Evolutionary conservation across 1,139 yeast species (phyloP), one percentile per base, ranked within the genome.

Genomic region (Diutina mesorugosa): DNA sequence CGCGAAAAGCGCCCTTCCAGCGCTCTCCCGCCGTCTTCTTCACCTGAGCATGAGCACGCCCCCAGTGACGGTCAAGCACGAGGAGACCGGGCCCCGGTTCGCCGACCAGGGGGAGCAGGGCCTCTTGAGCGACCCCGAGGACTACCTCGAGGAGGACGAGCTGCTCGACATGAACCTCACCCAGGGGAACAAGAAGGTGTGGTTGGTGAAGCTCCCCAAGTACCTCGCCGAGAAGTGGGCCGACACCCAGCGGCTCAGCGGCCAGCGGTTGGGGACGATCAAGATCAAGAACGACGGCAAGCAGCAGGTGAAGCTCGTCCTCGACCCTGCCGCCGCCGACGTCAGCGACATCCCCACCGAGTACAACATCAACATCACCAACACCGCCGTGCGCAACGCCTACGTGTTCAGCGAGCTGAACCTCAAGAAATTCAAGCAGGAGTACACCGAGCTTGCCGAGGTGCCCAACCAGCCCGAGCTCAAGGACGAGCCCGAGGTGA

Each of bases 331-430:
- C 55, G 69, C 71, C 54, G 78, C 78, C 47, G 45, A 45, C 29
- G 55, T 53, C 29, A 55, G 47, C 14, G 69, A 67, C 54, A 79
- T 91, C 51, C 99, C 98, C 4, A 87, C 82, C 63, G 90, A 88
- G 63, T 93, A 91, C 68, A 95, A 90, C 64, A 74, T 93, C 12
- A 80, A 84, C 56, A 75, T 93, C 67, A 79, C 87, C 38, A 90
- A 90, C 69, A 84, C 87, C 51, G 84, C 82, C 60, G 96, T 90
- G 9, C 83, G 81, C 55, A 93, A 91, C 67, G 88, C 95, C 59
- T 93, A 80, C 67, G 89, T 90, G n/a, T 90, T 93, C 68, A 85
- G 91, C 35, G 99, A 93, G 71, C 86, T 89, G 66, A 91, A 90
- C 68, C 73, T 88, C 63, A 81, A 83, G 61, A 81, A 83, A 62